These are phyloP conservation scores for Pulveroboletus ridleyi DNA, from an alignment of 1,284 basidiomycete genomes.

Conservation along the genomic window DNA sequence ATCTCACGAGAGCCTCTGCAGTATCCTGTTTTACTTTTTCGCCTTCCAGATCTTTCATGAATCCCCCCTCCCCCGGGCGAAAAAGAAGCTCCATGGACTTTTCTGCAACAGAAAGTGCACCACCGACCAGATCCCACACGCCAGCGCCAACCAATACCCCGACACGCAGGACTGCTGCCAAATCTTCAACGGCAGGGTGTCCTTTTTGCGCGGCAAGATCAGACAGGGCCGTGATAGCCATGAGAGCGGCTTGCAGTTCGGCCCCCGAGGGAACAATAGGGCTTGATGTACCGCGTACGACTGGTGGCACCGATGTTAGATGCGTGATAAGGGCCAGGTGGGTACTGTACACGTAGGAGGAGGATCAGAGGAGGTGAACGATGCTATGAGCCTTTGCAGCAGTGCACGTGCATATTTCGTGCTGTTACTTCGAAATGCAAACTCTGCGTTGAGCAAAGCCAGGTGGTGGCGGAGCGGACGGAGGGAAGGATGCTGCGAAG, in stretches of 20 bases:
- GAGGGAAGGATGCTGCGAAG: conserved; percentile 62
- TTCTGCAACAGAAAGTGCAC: conserved; percentile 53
- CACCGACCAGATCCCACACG: conserved; percentile 56
- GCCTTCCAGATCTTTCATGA: conserved; percentile 11
- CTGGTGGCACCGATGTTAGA: conserved; percentile 36
- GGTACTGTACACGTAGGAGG: conserved; percentile 55
- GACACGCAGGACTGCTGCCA: conserved; percentile 57
- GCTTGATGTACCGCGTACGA: conserved; percentile 13
- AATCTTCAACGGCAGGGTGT: conserved; percentile 52
- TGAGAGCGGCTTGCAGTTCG: conserved; percentile 45
- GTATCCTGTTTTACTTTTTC: conserved; percentile 27
- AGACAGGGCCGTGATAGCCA: conserved; percentile 50
- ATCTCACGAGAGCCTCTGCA: conserved; percentile 30
- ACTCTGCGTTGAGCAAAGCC: conserved; percentile 61
- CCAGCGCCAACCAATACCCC: conserved; percentile 56
- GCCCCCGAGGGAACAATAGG: conserved; percentile 19
- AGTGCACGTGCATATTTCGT: conserved; percentile 61
- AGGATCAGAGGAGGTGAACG: conserved; percentile 53
- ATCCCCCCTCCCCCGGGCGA: conserved; percentile 16
- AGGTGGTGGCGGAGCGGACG: conserved; percentile 62
- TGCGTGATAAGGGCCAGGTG: conserved; percentile 60
- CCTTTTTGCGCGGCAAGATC: conserved; percentile 43
- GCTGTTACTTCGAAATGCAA: conserved; percentile 51
- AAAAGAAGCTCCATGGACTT: conserved; percentile 49
- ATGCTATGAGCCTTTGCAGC: conserved; percentile 58